Conservation (phyloP, 305 asterid species). For the Fraxinus nigra region DNA sequence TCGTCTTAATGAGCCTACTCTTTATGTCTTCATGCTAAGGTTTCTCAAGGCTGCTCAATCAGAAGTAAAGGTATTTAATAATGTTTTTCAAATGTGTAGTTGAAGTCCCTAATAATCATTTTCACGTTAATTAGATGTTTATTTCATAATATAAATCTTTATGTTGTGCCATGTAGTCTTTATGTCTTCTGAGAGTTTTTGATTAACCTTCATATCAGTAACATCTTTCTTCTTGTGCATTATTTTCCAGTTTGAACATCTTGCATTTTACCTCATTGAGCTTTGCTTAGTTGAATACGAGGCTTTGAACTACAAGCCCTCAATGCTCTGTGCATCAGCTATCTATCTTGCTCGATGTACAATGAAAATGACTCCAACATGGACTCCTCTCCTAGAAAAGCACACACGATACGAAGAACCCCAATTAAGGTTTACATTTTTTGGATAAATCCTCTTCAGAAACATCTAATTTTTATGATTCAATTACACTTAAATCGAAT, state of each 20-base stretch:
- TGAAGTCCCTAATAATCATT: not conserved
- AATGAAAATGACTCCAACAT: slow-evolving; percentile 55
- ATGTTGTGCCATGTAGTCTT: not conserved
- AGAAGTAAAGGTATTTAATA: slow-evolving; percentile 15
- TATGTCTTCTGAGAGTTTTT: not conserved
- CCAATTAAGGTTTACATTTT: slow-evolving; percentile 57
- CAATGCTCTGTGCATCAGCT: slow-evolving; percentile 89
- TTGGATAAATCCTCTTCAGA: not conserved
- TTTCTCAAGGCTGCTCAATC: slow-evolving; percentile 89
- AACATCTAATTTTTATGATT: not conserved
- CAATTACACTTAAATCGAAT: slow-evolving; percentile 11
- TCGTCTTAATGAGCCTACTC: slow-evolving; percentile 89
- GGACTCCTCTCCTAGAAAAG: slow-evolving; percentile 73
- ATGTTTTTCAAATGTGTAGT: not conserved
- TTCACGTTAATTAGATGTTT: not conserved
- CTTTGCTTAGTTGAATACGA: slow-evolving; percentile 81
- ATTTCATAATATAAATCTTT: not conserved
- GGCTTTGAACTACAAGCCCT: slow-evolving; percentile 84
- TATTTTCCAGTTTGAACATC: slow-evolving; percentile 70
- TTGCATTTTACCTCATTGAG: slow-evolving; percentile 89
- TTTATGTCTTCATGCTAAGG: slow-evolving; percentile 91
- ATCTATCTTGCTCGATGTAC: slow-evolving; percentile 85
- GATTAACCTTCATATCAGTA: not conserved
- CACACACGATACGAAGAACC: slow-evolving; percentile 68
- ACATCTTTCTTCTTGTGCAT: slow-evolving; percentile 18